These are phyloP conservation scores for Dovyalis caffra DNA, from an alignment of 345 rosid genomes.

Conservation along the genomic window DNA sequence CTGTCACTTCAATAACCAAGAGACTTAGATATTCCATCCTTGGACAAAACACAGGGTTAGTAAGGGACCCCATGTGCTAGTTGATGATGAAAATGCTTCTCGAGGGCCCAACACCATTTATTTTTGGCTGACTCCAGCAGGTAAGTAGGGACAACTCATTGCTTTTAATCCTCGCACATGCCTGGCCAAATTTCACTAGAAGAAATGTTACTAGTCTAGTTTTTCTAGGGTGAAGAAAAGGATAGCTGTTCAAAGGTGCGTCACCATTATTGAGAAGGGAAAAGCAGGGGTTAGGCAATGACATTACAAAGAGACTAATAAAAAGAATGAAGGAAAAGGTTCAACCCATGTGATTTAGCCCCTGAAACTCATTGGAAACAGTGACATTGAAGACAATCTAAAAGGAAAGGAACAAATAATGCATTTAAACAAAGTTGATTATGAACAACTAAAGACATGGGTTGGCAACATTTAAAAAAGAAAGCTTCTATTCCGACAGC, in stretches of 20 bases:
- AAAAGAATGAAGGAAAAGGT: background rate
- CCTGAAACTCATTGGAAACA: slow-evolving; percentile 7
- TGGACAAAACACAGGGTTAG: slow-evolving; percentile 13
- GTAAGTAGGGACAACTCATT: slow-evolving; percentile 27
- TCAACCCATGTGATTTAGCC: slow-evolving; percentile 3
- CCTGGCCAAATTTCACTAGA: background rate
- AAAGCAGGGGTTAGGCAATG: background rate
- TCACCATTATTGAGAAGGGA: background rate
- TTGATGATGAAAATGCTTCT: slow-evolving; percentile 14
- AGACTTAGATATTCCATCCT: slow-evolving; percentile 15
- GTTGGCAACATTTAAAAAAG: background rate
- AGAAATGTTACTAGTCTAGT: no score
- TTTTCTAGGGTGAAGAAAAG: no score
- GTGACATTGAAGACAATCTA: background rate
- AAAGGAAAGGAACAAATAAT: slow-evolving; percentile 15
- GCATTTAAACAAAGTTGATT: slow-evolving; percentile 10
- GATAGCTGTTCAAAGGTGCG: no score
- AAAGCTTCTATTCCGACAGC: slow-evolving; percentile 44
- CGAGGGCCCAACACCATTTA: slow-evolving; percentile 33
- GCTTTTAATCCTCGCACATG: slow-evolving; percentile 35
- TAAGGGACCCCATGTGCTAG: slow-evolving; percentile 40
- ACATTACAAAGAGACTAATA: background rate
- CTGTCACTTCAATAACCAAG: slow-evolving; percentile 27
- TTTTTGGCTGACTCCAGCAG: slow-evolving; percentile 8
- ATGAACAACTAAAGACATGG: background rate